phyloP scores from a whole-genome alignment of 1,284 basidiomycete genomes.

The Trichosporon sp. region DNA sequence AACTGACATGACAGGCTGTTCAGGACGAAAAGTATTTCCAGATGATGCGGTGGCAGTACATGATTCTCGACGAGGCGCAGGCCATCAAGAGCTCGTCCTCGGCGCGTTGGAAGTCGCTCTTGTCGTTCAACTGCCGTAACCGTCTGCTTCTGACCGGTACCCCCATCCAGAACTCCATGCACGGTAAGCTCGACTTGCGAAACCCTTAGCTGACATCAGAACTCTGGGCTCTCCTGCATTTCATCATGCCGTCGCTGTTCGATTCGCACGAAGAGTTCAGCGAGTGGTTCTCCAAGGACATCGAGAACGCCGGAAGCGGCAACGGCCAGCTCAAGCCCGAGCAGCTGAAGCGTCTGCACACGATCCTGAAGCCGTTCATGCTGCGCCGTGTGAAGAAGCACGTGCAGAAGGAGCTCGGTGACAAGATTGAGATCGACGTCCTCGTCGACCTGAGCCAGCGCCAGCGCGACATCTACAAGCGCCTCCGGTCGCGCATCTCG shows the following conservation, averaged over 20 bases:
- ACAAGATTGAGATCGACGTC: slow-evolving; percentile 98
- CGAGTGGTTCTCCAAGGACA: slow-evolving; percentile 99
- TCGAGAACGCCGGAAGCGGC: slow-evolving; percentile 83
- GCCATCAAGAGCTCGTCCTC: slow-evolving; percentile 99
- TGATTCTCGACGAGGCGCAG: slow-evolving; percentile 98
- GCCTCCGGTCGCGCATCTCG: slow-evolving; percentile 85
- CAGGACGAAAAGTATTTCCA: slow-evolving; percentile 99
- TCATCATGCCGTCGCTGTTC: slow-evolving; percentile 99
- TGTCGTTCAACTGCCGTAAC: slow-evolving; percentile 95
- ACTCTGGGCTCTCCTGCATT: slow-evolving; percentile 98
- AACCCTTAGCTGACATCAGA: slow-evolving; percentile 55
- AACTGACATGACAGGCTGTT: slow-evolving; percentile 62
- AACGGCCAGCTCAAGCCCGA: slow-evolving; percentile 78
- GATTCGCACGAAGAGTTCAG: slow-evolving; percentile 99
- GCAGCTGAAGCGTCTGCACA: slow-evolving; percentile 90
- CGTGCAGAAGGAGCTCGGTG: slow-evolving; percentile 99
- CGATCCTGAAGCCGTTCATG: slow-evolving; percentile 99
- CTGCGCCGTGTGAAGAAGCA: slow-evolving; percentile 94
- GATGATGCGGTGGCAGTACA: slow-evolving; percentile 98
- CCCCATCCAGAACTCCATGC: slow-evolving; percentile 99
- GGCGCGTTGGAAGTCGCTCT: slow-evolving; percentile 94
- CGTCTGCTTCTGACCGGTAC: slow-evolving; percentile 93
- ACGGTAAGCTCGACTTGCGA: slow-evolving; percentile 58
- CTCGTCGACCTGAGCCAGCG: slow-evolving; percentile 91
- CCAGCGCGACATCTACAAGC: slow-evolving; percentile 88